Base-by-base conservation (phyloP, 345 rosid genomes). In the Turritis glabra region DNA sequence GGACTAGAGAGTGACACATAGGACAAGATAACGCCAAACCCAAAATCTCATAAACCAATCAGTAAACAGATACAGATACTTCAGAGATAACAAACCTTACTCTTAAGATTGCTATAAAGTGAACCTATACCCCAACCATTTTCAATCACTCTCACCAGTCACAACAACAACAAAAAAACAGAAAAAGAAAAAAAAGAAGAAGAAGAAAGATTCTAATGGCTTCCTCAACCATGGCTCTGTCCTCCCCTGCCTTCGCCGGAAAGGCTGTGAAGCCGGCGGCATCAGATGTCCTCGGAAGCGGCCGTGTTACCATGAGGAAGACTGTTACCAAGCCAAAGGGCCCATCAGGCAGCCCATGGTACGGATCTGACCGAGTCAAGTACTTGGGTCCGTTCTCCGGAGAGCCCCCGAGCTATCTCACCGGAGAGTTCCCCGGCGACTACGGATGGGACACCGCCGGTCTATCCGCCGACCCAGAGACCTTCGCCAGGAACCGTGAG, bases 401-500 rank as follows among this genome's bases (percentile, higher is more conserved):
- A 1, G 93, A 90, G 65, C 81, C 93, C 1, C 97, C 93, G 4
- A 71, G 81, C 76, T 90, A 90, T 83, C 81, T 90, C 61, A 90
- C 97, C 0, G 94, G 97, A 0, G 91, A 89, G 77, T 88, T 91
- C 83, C 91, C 91, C 1, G 81, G 81, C 0, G 81, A 78, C 71
- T 78, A 78, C 51, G 81, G 81, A 32, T 78, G 81, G 81, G 81
- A 78, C 81, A 78, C 81, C 27, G 96, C 96, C 5, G 97, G 97
- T 5, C 87, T 92, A 43, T 89, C 96, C 0, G 96, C 97, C 18
- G 96, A 92, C 74, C 97, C 93, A 0, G 96, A 88, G 75, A 89
- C 97, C 51, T 92, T 91, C n/a, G 93, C 93, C 33, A 89, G 81
- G 85, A 91, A 89, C 90, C 89, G 95, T 21, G 94, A 89, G 85